Conservation (phyloP, 495 filamentous ascomycete species). For the Schizothecium vesticola region DNA sequence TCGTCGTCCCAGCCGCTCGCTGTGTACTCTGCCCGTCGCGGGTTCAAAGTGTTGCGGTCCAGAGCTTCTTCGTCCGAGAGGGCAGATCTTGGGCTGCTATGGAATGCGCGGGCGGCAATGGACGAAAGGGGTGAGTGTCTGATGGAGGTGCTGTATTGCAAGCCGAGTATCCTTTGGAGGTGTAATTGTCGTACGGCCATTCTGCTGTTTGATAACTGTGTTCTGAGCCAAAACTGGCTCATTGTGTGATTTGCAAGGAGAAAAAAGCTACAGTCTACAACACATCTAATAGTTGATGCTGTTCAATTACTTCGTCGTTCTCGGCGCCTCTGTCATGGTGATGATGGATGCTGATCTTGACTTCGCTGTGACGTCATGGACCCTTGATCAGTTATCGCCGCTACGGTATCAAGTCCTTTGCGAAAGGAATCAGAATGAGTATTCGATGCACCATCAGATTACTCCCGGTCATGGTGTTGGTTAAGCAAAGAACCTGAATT, state of each 20-base stretch:
- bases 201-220: not conserved
- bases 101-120: not conserved
- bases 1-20: slow-evolving; percentile 35
- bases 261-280: not conserved
- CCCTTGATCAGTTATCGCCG: not conserved
- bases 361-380: slow-evolving; percentile 15
- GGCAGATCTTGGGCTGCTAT: not conserved
- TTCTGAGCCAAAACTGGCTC: not conserved
- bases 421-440: not conserved
- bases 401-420: not conserved
- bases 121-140: not conserved
- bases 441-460: not conserved
- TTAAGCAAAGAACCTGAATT: not conserved
- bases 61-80: slow-evolving; percentile 34
- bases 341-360: not conserved
- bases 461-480: not conserved
- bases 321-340: not conserved
- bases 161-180: not conserved
- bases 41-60: slow-evolving; percentile 41
- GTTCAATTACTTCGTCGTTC: not conserved
- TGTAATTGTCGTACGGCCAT: not conserved
- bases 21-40: slow-evolving; percentile 33
- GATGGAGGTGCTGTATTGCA: not conserved
- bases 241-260: not conserved
- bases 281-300: not conserved